Conservation (phyloP, 345 rosid genomes). For the Psidium friedrichsthalianum region DNA sequence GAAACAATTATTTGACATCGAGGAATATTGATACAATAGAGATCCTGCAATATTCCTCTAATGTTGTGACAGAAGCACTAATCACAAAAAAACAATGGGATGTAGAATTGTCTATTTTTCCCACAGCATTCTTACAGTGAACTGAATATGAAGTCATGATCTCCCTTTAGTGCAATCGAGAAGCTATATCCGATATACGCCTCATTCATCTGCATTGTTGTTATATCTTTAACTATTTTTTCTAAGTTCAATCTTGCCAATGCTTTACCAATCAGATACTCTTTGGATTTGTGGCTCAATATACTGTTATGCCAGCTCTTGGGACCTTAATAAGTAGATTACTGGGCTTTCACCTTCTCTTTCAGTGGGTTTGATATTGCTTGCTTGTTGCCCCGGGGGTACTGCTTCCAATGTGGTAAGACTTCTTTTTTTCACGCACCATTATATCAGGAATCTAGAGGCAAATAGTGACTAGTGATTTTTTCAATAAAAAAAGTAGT, state of each 20-base stretch:
- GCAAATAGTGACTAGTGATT: background rate
- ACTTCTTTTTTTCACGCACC: background rate
- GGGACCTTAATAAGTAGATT: constrained; percentile 32
- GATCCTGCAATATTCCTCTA: background rate
- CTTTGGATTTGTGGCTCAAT: constrained; percentile 55
- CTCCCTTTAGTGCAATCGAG: background rate
- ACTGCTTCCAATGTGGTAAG: constrained; percentile 74
- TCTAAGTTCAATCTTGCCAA: background rate
- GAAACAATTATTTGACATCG: background rate
- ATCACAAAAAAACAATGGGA: background rate
- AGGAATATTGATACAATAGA: background rate
- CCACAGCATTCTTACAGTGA: background rate
- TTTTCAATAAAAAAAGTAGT: background rate
- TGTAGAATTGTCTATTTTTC: background rate
- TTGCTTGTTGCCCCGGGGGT: constrained; percentile 60
- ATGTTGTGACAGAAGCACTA: background rate
- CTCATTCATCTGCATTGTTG: background rate
- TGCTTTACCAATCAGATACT: constrained; percentile 32
- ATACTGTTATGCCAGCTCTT: constrained; percentile 47
- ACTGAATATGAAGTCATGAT: background rate
- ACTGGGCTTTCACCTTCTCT: constrained; percentile 50
- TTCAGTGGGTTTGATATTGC: constrained; percentile 58
- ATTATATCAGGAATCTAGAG: background rate
- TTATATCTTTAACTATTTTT: background rate
- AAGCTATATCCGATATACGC: background rate